Evolutionary conservation across 169 alveolate species (phyloP).

Genomic region (Plasmodium adleri): DNA sequence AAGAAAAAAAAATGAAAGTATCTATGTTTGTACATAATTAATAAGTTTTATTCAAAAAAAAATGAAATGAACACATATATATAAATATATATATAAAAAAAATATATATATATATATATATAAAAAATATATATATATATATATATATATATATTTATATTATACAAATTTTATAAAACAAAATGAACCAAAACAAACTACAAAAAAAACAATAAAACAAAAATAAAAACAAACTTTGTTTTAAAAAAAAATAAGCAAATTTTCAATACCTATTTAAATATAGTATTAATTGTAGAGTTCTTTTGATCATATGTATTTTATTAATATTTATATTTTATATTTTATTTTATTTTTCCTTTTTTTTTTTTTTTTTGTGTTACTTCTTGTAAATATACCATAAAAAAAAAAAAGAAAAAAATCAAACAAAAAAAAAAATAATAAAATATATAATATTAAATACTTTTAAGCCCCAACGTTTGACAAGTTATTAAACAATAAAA

Average conservation of each 20-base stretch:
- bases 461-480: too few relatives aligned
- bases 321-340: background rate
- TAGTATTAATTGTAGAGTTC: slow-evolving; percentile 8
- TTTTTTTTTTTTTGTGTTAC: too few relatives aligned
- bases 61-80: background rate
- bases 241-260: background rate
- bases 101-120: background rate
- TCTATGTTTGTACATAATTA: slow-evolving; percentile 30
- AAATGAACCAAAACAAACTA: background rate
- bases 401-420: too few relatives aligned
- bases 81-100: background rate
- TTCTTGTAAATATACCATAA: too few relatives aligned
- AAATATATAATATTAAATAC: too few relatives aligned
- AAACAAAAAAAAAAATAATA: too few relatives aligned
- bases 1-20: slow-evolving; percentile 29
- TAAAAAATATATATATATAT: slow-evolving; percentile 4
- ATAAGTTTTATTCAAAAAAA: background rate
- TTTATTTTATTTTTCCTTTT: too few relatives aligned
- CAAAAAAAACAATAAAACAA: background rate
- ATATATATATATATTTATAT: background rate
- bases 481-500: too few relatives aligned
- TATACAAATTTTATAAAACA: background rate
- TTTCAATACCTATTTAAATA: slow-evolving; percentile 38
- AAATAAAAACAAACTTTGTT: too few relatives aligned
- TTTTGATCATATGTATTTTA: slow-evolving; percentile 27